Conservation (phyloP, 202 grass and related monocot species). For the Hordeum pubiflorum region DNA sequence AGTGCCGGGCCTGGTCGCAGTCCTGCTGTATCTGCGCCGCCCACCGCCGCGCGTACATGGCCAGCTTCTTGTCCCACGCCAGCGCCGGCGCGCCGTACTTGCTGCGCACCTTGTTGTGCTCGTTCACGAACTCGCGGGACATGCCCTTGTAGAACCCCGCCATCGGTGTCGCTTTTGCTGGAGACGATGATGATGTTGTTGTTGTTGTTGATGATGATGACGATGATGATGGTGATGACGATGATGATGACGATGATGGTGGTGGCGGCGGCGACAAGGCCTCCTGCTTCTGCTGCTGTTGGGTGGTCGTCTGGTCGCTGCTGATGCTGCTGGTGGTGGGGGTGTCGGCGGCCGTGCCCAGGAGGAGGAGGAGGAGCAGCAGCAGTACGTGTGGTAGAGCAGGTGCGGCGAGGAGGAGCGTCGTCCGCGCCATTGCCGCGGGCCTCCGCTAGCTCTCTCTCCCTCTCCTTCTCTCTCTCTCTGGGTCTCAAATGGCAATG, state of each 20-base stretch:
- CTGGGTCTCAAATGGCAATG: not conserved
- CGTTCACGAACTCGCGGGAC: constrained; percentile 18
- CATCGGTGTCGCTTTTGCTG: not conserved
- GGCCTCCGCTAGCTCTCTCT: not conserved
- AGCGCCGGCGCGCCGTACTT: not conserved
- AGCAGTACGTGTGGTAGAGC: not conserved
- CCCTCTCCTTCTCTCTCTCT: not conserved
- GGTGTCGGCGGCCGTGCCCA: not conserved
- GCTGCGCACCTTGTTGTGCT: constrained; percentile 30
- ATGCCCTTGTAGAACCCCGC: constrained; percentile 17
- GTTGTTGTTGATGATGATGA: not conserved
- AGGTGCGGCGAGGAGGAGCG: not conserved
- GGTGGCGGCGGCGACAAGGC: no score
- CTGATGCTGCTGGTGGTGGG: not conserved
- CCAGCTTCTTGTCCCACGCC: constrained; percentile 12
- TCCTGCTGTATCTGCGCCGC: not conserved
- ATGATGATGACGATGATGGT: not conserved
- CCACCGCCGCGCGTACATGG: constrained; percentile 10
- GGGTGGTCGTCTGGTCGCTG: not conserved
- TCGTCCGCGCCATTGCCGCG: not conserved
- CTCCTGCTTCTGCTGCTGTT: no score
- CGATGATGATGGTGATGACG: not conserved
- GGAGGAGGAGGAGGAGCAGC: not conserved
- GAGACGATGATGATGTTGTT: not conserved
- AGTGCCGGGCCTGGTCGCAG: not conserved